Percentiles rank a stretch among this genome's conserved stretches.
Evolutionary conservation across 257 asterid species (phyloP).

Genomic region (Jasminum sambac): DNA sequence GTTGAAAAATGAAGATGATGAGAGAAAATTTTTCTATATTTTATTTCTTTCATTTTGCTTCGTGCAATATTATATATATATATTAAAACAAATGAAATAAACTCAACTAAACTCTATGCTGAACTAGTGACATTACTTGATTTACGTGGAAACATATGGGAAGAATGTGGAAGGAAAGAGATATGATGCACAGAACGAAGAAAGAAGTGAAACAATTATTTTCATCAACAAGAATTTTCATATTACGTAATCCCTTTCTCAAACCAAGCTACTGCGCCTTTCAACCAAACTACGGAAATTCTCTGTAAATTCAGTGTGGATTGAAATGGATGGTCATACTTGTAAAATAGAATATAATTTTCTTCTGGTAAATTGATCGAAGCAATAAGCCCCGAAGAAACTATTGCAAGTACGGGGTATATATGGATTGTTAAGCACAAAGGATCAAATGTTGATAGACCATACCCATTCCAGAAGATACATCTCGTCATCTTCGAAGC

Average conservation of each 20-base stretch:
- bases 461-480: constrained; percentile 83
- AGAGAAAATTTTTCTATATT: too few species aligned
- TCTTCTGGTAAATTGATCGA: background rate
- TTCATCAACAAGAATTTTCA: background rate
- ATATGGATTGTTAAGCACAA: background rate
- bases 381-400: background rate
- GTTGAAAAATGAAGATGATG: too few species aligned
- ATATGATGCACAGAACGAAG: background rate
- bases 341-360: background rate
- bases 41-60: too few species aligned
- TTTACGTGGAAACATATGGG: background rate
- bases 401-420: background rate
- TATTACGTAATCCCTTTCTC: background rate
- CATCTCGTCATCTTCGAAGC: constrained; percentile 46
- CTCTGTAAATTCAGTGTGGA: background rate
- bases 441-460: constrained; percentile 12
- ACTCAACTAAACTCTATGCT: too few species aligned
- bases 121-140: background rate
- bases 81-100: too few species aligned
- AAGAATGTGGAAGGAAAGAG: background rate
- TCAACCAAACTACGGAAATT: too few species aligned
- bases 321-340: background rate
- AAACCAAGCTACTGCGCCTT: too few species aligned
- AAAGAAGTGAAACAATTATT: background rate
- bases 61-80: too few species aligned